These are phyloP conservation scores for Nannochloris sp. DNA, from an alignment of 139 green algal genomes.

Conservation along the genomic window DNA sequence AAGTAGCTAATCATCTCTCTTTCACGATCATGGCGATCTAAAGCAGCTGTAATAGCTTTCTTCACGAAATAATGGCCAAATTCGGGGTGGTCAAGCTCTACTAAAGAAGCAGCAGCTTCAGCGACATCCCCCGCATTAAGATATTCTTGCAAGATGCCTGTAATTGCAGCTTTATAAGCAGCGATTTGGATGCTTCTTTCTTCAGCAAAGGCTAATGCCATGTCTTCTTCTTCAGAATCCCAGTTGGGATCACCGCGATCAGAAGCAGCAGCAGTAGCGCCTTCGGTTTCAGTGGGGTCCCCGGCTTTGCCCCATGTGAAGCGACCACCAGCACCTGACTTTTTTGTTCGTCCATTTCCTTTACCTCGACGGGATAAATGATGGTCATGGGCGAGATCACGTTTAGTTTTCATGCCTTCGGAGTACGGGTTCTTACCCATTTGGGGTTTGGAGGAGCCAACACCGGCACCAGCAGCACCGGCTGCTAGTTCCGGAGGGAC, in stretches of 20 bases:
- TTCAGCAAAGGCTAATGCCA: constrained; percentile 13
- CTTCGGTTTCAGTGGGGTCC: constrained; percentile 18
- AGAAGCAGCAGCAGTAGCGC: constrained; percentile 12
- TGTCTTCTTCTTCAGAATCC: constrained; percentile 36
- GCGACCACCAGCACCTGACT: constrained; percentile 74
- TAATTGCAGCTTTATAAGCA: constrained; percentile 23
- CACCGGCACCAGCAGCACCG: too few species aligned
- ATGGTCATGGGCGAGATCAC: constrained; percentile 29
- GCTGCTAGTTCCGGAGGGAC: background rate
- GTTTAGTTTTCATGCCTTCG: constrained; percentile 22
- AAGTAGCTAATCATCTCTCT: constrained; percentile 82
- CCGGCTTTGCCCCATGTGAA: constrained; percentile 71
- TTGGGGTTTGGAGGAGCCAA: constrained; percentile 11
- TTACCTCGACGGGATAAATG: constrained; percentile 33
- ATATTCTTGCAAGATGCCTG: constrained; percentile 60
- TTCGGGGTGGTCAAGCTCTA: constrained; percentile 51
- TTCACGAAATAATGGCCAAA: constrained; percentile 90
- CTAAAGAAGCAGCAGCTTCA: constrained; percentile 41
- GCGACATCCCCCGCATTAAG: constrained; percentile 66
- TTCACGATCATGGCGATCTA: constrained; percentile 86
- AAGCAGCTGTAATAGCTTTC: constrained; percentile 49
- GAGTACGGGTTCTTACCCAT: constrained; percentile 22
- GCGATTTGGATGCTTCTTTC: constrained; percentile 30
- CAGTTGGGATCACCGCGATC: constrained; percentile 83
- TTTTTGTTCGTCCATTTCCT: constrained; percentile 59